phyloP scores from a whole-genome alignment of 495 filamentous ascomycete genomes.

The Neurospora sp. region DNA sequence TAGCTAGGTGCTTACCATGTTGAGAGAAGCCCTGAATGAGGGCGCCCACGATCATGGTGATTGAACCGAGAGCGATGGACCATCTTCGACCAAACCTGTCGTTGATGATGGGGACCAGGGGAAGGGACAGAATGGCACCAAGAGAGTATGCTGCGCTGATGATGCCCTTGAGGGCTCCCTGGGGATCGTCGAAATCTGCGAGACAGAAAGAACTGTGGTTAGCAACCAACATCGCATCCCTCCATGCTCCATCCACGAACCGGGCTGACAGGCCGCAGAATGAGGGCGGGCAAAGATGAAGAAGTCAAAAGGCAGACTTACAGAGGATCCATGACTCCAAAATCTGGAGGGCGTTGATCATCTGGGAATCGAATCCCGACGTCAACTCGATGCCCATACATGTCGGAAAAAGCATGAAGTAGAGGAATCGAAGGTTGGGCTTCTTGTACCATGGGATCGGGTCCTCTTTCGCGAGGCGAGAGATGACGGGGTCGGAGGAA shows the following conservation, averaged over 20 bases:
- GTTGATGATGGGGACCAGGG: conserved; percentile 47
- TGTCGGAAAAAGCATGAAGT: conserved; percentile 51
- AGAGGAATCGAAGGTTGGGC: conserved; percentile 48
- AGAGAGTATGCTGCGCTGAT: conserved; percentile 41
- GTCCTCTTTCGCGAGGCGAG: conserved; percentile 40
- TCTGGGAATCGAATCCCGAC: conserved; percentile 60
- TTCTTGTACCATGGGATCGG: conserved; percentile 49
- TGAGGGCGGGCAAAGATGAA: too few relatives aligned
- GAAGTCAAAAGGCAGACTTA: conserved; percentile 19
- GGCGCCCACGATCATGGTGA: conserved; percentile 50
- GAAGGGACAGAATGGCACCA: conserved; percentile 47
- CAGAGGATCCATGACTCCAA: conserved; percentile 45
- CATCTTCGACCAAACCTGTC: conserved; percentile 49
- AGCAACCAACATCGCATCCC: too few relatives aligned
- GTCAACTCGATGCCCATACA: conserved; percentile 66
- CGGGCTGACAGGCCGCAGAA: too few relatives aligned
- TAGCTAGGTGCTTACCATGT: conserved; percentile 22
- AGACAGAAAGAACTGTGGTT: not conserved
- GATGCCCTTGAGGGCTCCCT: conserved; percentile 33
- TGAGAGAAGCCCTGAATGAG: conserved; percentile 36
- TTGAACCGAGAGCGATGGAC: conserved; percentile 49
- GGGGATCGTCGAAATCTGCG: conserved; percentile 29
- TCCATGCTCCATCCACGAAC: too few relatives aligned
- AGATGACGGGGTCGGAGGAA: conserved; percentile 35
- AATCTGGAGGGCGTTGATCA: conserved; percentile 61